Conservation (phyloP, 1,284 basidiomycete species). For the Puccinia coronata region DNA sequence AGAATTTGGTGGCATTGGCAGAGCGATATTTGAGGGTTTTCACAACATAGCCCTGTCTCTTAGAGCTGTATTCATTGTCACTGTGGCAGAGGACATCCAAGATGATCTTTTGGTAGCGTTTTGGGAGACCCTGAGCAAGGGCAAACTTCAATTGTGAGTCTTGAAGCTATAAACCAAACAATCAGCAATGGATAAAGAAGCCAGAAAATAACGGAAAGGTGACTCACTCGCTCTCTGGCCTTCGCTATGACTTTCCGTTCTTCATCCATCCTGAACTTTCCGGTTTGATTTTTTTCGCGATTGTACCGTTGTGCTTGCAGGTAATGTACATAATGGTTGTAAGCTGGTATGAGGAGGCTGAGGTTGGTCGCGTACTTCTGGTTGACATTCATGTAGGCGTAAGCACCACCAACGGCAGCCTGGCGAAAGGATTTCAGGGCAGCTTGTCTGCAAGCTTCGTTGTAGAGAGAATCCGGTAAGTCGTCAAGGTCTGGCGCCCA, state of each 20-base stretch:
- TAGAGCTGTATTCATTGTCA: background rate
- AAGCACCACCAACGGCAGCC: slow-evolving; percentile 1
- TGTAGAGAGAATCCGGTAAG: background rate
- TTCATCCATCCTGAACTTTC: background rate
- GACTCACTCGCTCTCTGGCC: slow-evolving; percentile 13
- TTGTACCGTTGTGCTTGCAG: background rate
- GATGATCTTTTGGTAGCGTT: slow-evolving; percentile 18
- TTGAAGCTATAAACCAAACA: background rate
- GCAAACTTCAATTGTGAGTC: background rate
- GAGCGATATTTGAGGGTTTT: slow-evolving; percentile 18
- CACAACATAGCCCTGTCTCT: background rate
- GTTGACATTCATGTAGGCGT: slow-evolving; percentile 31
- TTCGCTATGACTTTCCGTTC: slow-evolving; percentile 8
- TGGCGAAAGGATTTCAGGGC: slow-evolving; percentile 25
- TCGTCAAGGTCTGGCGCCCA: slow-evolving; percentile 40
- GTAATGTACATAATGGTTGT: slow-evolving; percentile 46
- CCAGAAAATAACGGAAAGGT: too few species aligned
- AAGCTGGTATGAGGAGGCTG: slow-evolving; percentile 1
- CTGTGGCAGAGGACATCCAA: background rate
- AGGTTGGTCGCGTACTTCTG: background rate
- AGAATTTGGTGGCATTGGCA: slow-evolving; percentile 13
- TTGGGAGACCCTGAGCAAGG: slow-evolving; percentile 5
- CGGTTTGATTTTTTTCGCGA: slow-evolving; percentile 7
- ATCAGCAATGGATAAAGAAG: too few species aligned
- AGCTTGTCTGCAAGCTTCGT: slow-evolving; percentile 23